Base-by-base conservation (phyloP, 192 early-diverging fungal species). In the Backusella morwellensis region DNA sequence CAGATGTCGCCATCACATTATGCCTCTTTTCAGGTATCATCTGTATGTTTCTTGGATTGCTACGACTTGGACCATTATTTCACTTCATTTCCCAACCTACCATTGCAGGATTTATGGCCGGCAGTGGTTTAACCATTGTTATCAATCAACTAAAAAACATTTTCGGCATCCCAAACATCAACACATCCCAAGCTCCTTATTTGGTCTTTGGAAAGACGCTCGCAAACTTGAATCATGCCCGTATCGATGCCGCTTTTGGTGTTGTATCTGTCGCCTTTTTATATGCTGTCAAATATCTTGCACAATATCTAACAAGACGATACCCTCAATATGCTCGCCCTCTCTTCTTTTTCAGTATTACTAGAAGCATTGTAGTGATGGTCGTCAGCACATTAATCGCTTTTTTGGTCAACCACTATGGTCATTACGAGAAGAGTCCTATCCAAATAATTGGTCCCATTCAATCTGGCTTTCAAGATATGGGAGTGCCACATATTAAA, bases 91-190 rank as follows among this genome's bases (percentile, higher is more conserved):
- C 93, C 34, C 81, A 86, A 23, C 89, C 95, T 1, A 93, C 93
- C 34, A 91, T 98, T 76, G 91, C 92, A 1, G 96, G 95, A 0
- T 98, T 97, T 79, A 95, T 93, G 76, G 89, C 95, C 2, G 96
- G 96, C 9, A 92, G 93, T 23, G 95, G 92, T 17, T 75, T 94
- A 4, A 92, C 88, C 35, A 94, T 97, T 75, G 88, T 92, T 50
- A 90, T 97, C 80, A 87, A 88, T 67, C 97, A 98, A 76, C 35
- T 76, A 3, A 74, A 69, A n/a, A 75, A 79, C 44, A 85, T 95
- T 59, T 84, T 97, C 77, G 95, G 97, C 35, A 91, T 96, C 79
- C 88, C 87, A 72, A 80, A 80, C 26, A 89, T 94, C 78, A 87
- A 95, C 84, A 95, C 90, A 23, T 92, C 92, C 52, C 86, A 84